phyloP scores from a whole-genome alignment of 2,329 filamentous ascomycete genomes.

The Fusarium hostae region DNA sequence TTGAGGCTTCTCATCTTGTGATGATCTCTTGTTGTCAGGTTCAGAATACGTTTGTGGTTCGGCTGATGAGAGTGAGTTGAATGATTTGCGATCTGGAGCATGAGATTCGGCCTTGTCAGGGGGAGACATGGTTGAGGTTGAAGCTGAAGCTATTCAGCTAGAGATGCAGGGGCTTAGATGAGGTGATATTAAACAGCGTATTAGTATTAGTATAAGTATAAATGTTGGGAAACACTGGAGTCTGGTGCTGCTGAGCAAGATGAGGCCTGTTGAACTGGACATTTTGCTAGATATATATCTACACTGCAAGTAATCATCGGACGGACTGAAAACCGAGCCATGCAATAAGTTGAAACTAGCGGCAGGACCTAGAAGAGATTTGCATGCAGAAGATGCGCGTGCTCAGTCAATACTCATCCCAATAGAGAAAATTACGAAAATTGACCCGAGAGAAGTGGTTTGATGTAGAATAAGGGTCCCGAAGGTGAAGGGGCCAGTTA shows the following conservation, averaged over 20 bases:
- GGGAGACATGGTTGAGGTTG: conserved; percentile 22
- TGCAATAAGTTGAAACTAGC: conserved; percentile 8
- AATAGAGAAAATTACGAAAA: background rate
- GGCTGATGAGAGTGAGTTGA: conserved; percentile 36
- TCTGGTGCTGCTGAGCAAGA: background rate
- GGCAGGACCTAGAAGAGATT: conserved; percentile 1
- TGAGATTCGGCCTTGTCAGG: background rate
- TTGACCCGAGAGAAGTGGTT: conserved; percentile 12
- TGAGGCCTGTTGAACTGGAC: conserved; percentile 8
- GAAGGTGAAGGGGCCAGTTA: conserved; percentile 11
- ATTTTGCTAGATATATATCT: conserved; percentile 32
- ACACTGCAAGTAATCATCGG: conserved; percentile 18
- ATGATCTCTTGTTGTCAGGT: background rate
- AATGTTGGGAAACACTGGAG: background rate
- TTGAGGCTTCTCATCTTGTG: background rate
- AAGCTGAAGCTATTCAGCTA: background rate
- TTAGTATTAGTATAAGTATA: background rate
- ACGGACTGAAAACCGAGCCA: conserved; percentile 20
- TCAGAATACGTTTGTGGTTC: conserved; percentile 11
- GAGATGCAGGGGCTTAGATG: background rate
- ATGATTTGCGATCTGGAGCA: conserved; percentile 23
- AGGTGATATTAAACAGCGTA: background rate
- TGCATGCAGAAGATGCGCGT: background rate
- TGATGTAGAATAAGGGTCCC: conserved; percentile 9
- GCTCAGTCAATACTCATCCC: conserved; percentile 2